phyloP scores from a whole-genome alignment of 805 yeast genomes.

The Sungouiozyma intestinalis region DNA sequence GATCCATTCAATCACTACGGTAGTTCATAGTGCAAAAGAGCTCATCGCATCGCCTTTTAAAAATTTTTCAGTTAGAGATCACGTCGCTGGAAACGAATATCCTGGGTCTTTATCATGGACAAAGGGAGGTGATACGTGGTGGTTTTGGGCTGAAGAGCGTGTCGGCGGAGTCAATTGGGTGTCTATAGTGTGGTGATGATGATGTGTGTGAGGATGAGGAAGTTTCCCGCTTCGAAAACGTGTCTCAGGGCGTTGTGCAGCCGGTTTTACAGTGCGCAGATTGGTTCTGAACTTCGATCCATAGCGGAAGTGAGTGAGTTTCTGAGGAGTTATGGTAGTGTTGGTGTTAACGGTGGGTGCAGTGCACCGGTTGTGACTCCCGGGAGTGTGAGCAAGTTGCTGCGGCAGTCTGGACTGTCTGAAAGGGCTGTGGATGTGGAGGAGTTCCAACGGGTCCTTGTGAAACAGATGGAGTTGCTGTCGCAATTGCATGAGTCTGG shows the following conservation, averaged over 20 bases:
- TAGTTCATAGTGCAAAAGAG: background rate
- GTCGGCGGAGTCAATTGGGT: background rate
- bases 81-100: background rate
- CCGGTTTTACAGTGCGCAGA: background rate
- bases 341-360: background rate
- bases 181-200: background rate
- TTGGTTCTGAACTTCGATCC: slow-evolving; percentile 14
- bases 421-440: slow-evolving; percentile 18
- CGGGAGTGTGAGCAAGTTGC: slow-evolving; percentile 24
- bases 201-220: background rate
- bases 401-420: slow-evolving; percentile 42
- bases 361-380: background rate
- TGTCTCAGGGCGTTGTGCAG: background rate
- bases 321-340: slow-evolving; percentile 3
- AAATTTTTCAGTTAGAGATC: slow-evolving; percentile 1
- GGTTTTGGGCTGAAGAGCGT: background rate
- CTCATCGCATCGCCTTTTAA: slow-evolving; percentile 8
- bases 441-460: slow-evolving; percentile 19
- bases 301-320: slow-evolving; percentile 19
- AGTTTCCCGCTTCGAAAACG: background rate
- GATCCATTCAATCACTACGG: too few relatives aligned
- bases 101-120: background rate
- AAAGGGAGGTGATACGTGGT: background rate
- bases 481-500: background rate
- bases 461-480: background rate